Percentiles rank a stretch among this genome's conserved stretches.
These are phyloP conservation scores for Aspergillus phoenicis DNA, from an alignment of 2,329 filamentous ascomycete species.

Conservation along the genomic window DNA sequence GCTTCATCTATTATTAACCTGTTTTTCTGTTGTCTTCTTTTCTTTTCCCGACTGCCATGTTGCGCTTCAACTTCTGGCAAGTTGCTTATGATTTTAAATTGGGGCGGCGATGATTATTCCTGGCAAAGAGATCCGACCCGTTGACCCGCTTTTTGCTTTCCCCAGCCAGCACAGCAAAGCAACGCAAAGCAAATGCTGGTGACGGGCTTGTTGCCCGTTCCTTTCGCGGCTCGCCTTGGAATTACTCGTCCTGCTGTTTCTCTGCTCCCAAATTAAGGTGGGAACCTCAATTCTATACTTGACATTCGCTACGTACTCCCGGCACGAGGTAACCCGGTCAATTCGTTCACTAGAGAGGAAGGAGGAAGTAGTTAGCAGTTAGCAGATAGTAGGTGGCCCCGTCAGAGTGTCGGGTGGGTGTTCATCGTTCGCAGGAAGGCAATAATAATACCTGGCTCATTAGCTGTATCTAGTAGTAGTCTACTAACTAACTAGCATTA, in stretches of 20 bases:
- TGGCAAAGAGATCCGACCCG: slow-evolving; percentile 11
- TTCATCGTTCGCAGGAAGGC: too few species aligned
- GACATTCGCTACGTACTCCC: too few species aligned
- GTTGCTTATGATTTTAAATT: neutral
- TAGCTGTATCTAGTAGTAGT: neutral
- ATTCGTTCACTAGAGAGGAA: too few species aligned
- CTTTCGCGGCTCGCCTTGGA: neutral
- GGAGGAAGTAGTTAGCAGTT: too few species aligned
- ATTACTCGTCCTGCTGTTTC: neutral
- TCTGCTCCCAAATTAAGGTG: neutral
- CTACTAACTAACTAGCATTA: neutral
- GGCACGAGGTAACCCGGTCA: too few species aligned
- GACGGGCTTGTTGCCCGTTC: neutral
- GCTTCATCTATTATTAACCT: neutral
- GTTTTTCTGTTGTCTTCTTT: neutral
- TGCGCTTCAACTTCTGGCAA: neutral
- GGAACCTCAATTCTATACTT: too few species aligned
- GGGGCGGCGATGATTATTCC: slow-evolving; percentile 2
- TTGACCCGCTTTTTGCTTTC: slow-evolving; percentile 14
- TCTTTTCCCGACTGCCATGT: neutral
- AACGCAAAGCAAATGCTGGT: neutral
- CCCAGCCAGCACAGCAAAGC: slow-evolving; percentile 12
- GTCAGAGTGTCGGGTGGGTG: too few species aligned
- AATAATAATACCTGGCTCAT: neutral
- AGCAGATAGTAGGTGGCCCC: too few species aligned